Percentiles rank a stretch among this genome's conserved stretches.
Evolutionary conservation across 345 rosid species (phyloP).

Genomic region (Bruguiera gymnorhiza): DNA sequence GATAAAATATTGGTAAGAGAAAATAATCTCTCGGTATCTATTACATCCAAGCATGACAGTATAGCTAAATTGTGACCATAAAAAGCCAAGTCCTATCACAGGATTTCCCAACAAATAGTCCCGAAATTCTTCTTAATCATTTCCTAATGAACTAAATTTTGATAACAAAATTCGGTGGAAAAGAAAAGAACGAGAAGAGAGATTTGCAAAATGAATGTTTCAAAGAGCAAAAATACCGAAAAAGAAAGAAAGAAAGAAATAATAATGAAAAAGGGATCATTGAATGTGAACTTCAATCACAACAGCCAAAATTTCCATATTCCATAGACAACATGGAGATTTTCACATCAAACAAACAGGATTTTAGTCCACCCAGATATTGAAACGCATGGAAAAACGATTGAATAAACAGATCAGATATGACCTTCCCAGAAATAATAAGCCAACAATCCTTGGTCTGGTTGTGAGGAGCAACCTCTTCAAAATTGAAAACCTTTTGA

Average conservation of each 20-base stretch:
- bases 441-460: conserved; percentile 91
- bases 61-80: no score
- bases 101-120: no score
- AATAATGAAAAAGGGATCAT: neutral
- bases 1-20: no score
- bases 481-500: conserved; percentile 51
- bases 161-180: no score
- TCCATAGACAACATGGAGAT: neutral
- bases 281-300: neutral
- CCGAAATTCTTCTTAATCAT: no score
- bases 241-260: neutral
- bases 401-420: conserved; percentile 28
- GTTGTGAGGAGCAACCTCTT: conserved; percentile 80
- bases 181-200: no score
- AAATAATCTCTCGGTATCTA: no score
- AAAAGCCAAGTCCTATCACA: no score
- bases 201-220: no score
- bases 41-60: no score
- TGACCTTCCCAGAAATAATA: conserved; percentile 80
- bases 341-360: conserved; percentile 13
- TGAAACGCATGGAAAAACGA: neutral
- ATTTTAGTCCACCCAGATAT: neutral
- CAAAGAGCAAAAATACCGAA: no score
- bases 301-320: neutral
- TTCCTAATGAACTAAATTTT: no score